Base-by-base conservation (phyloP, 805 yeast species). In the Clavispora vitiphila region DNA sequence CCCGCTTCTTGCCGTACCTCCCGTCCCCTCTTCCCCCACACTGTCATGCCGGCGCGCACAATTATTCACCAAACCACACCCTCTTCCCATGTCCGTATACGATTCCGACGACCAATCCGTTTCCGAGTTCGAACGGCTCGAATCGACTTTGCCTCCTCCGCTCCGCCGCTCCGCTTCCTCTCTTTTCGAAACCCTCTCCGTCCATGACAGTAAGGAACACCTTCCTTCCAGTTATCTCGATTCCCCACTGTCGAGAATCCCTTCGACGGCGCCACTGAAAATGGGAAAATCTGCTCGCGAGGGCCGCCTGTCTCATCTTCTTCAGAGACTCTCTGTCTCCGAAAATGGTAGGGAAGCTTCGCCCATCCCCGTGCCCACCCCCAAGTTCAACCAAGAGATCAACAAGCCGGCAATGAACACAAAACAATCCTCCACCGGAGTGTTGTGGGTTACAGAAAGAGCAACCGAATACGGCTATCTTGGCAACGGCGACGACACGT, bases 391-490 rank as follows among this genome's bases (percentile, higher is more conserved):
- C 39, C 71, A 66, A 39, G 69, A 62, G 23, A 69, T 72, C 40
- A 71, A 70, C 51, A 72, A 74, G 50, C 83, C 83, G 5, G 83
- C 81, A 8, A 60, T 78, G 65, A 78, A 78, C 58, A 74, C 76
- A 26, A 68, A 69, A 42, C 81, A 77, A 50, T 73, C 80, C 10
- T 76, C 81, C 10, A 78, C 83, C 0, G 83, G 83, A 42, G 83
- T 78, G 25, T 70, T 78, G 39, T 78, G 83, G 83, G 77, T 77
- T 41, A 78, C 83, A 1, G 83, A 78, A 51, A 64, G 81, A 46
- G 83, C 83, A 23, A 59, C 63, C 34, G 81, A 74, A 46, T 74
- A 77, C 54, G 83, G 83, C 0, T 78, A 64, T 53, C 56, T 64
- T 37, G 61, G 62, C 7, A 69, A 66, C 38, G 61, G 61, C 35